Base-by-base conservation (phyloP, 306 rosid species). In the Trifolium dubium region DNA sequence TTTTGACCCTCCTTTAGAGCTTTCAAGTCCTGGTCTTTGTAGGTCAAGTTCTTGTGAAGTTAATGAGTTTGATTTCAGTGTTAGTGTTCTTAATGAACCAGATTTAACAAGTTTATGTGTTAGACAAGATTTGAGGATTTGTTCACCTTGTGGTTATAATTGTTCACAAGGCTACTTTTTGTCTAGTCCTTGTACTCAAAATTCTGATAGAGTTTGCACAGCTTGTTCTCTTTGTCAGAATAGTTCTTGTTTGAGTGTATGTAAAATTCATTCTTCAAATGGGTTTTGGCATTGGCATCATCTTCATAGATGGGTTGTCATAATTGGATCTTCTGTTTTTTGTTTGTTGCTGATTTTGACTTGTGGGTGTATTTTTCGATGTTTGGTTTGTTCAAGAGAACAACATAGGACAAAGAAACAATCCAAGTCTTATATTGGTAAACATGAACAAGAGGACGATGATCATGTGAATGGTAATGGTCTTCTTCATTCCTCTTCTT, bases 191-290 rank as follows among this genome's bases (percentile, higher is more conserved):
- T 94, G 98, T 69, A 82, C 89, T 40, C 74, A 4, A n/a, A 86
- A 84, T 59, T 44, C 90, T 5, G 97, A 88, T 73, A 81, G 96
- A 55, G 88, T 89, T 10, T 94, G 98, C 85, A 88, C 97, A 2
- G 86, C 92, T 70, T 94, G 97, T 78, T 94, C 97, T 62, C 96
- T 94, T 72, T 94, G 99, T 85, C 97, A 94, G 78, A 94, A 94
- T 78, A 87, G 93, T 40, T 89, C 97, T 58, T 94, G 99, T 76
- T 64, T 65, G 82, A 81, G 78, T 50, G 80, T 83, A 19, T 94
- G 99, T 81, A 83, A 84, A 18, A 75, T 85, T 69, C 88, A 75
- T 29, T 72, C 92, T 6, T 58, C 90, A 8, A 41, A 79, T 4
- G 88, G 73, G 60, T 32, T 65, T 65, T 65, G 71, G 73, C 83